Conservation (phyloP, 768 basidiomycete genomes). For the Rhizopogon sp. region DNA sequence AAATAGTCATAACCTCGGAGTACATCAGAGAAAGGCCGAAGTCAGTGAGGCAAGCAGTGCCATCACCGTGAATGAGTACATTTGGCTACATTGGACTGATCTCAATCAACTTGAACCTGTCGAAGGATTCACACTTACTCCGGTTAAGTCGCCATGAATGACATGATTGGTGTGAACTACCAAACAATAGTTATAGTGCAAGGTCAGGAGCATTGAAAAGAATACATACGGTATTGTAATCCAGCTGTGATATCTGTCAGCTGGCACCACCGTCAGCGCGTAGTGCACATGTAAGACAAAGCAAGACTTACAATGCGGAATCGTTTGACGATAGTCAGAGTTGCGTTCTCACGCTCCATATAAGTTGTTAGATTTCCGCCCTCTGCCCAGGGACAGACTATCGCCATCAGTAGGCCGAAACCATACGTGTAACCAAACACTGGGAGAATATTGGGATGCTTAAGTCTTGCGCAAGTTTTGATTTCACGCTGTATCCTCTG, state of each 20-base stretch:
- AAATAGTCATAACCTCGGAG: too few species aligned
- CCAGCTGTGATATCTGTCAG: background rate
- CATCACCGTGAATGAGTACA: slow-evolving; percentile 33
- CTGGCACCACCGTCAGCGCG: background rate
- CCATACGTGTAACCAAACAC: slow-evolving; percentile 13
- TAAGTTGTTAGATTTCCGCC: slow-evolving; percentile 11
- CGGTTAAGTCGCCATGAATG: slow-evolving; percentile 6
- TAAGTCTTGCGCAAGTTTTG: slow-evolving; percentile 13
- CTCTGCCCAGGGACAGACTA: slow-evolving; percentile 17
- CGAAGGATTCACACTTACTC: background rate
- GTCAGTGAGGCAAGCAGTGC: slow-evolving; percentile 34
- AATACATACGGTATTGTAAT: background rate
- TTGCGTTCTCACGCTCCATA: slow-evolving; percentile 3
- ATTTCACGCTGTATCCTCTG: slow-evolving; percentile 18
- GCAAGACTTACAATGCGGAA: slow-evolving; percentile 12
- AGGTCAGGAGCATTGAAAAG: background rate
- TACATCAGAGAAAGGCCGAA: slow-evolving; percentile 28
- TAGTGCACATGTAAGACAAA: background rate
- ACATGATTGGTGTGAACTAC: background rate
- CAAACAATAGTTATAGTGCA: background rate
- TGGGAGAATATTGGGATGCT: slow-evolving; percentile 16
- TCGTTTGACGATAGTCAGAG: slow-evolving; percentile 5
- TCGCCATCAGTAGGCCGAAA: slow-evolving; percentile 14
- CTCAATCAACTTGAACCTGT: background rate
- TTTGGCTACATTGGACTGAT: background rate